Evolutionary conservation across 2,329 filamentous ascomycete species (phyloP).

Genomic region (Fusarium setosum): DNA sequence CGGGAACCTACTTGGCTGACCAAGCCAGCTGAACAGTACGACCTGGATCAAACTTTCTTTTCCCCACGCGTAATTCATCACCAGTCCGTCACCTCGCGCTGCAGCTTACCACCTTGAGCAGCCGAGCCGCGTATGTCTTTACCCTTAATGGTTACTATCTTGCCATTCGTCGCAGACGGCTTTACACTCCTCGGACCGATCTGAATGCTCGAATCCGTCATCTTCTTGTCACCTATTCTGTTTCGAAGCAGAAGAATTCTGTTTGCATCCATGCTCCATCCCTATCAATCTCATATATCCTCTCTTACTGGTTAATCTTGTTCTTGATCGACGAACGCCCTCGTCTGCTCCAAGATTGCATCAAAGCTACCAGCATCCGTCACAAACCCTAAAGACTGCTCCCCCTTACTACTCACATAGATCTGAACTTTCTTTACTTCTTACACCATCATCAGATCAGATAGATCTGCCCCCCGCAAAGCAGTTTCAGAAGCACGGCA

Average conservation of each 20-base stretch:
- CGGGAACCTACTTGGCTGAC: background rate
- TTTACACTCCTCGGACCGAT: background rate
- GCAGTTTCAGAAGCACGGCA: conserved; percentile 2
- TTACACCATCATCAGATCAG: conserved; percentile 3
- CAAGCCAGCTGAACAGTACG: background rate
- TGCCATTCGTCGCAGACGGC: background rate
- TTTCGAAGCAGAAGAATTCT: background rate
- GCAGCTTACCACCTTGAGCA: background rate
- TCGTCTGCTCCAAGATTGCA: conserved; percentile 11
- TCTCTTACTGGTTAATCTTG: background rate
- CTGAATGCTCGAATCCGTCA: background rate
- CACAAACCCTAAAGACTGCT: conserved; percentile 5
- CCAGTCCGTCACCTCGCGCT: conserved; percentile 23
- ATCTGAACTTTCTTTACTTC: conserved; percentile 17
- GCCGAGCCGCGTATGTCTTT: background rate
- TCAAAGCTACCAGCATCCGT: conserved; percentile 2
- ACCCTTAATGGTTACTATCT: background rate
- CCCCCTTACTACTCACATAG: conserved; percentile 14
- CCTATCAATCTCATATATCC: background rate
- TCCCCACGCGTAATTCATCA: conserved; percentile 18
- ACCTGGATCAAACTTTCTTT: conserved; percentile 22
- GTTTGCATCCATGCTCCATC: background rate
- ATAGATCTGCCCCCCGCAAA: background rate
- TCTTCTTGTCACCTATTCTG: background rate
- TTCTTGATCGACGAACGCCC: conserved; percentile 1